phyloP scores from a whole-genome alignment of 345 rosid species.

The Iberis pinnata region DNA sequence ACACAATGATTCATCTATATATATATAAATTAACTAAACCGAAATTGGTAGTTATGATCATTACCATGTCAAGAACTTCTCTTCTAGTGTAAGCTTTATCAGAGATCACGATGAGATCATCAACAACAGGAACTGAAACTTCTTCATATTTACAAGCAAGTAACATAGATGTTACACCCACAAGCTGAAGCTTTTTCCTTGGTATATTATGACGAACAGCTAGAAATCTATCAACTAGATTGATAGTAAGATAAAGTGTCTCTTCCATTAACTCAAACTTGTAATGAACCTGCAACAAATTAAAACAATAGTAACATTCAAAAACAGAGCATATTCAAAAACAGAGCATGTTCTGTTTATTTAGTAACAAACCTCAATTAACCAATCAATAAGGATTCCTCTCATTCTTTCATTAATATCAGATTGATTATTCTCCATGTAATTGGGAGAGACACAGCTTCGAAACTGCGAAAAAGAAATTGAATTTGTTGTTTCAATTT shows the following conservation, averaged over 20 bases:
- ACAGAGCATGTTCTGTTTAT: neutral
- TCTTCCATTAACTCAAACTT: constrained; percentile 97
- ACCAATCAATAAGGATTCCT: constrained; percentile 88
- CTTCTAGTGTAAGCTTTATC: constrained; percentile 79
- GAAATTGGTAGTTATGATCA: neutral
- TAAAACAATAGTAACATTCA: neutral
- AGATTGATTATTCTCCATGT: constrained; percentile 64
- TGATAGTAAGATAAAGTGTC: constrained; percentile 82
- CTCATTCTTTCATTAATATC: constrained; percentile 92
- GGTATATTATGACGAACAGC: constrained; percentile 41
- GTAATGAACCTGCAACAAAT: constrained; percentile 76
- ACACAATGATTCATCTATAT: neutral
- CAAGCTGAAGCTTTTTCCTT: constrained; percentile 92
- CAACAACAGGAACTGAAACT: constrained; percentile 90
- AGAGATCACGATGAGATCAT: constrained; percentile 84
- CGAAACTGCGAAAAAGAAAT: constrained; percentile 41
- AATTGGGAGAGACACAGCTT: constrained; percentile 47
- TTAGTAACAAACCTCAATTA: constrained; percentile 56
- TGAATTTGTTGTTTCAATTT: no score
- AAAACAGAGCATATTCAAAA: neutral
- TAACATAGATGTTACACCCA: constrained; percentile 90
- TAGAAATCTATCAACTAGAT: constrained; percentile 84
- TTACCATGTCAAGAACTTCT: constrained; percentile 92
- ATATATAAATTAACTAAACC: neutral
- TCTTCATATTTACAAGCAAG: constrained; percentile 99